phyloP scores from a whole-genome alignment of 176 grass and related monocot species.

The Alloteropsis semialata region DNA sequence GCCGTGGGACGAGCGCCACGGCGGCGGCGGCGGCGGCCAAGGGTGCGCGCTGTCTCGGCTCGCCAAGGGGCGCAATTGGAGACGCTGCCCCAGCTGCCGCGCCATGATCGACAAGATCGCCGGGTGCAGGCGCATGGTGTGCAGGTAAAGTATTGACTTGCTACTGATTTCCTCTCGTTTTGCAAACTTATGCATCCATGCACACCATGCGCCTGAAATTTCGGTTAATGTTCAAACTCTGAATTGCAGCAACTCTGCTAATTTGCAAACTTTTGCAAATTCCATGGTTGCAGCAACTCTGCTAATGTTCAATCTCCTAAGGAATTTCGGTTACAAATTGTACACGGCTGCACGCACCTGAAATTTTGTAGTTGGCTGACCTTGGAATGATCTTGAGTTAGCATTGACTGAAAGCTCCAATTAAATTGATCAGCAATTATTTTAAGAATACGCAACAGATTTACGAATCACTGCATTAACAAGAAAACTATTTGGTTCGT shows the following conservation, averaged over 20 bases:
- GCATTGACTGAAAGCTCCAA: neutral
- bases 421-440: neutral
- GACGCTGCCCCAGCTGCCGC: conserved; percentile 41
- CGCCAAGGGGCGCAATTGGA: conserved; percentile 1
- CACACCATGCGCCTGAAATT: too few species aligned
- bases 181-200: neutral
- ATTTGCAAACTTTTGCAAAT: too few species aligned
- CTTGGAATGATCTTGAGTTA: neutral
- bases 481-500: too few species aligned
- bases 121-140: conserved; percentile 23
- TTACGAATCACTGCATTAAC: too few species aligned
- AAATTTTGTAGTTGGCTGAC: neutral
- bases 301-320: neutral
- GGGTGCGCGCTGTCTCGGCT: conserved; percentile 23
- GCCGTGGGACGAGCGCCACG: conserved; percentile 30
- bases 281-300: neutral
- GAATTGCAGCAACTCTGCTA: too few species aligned
- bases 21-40: neutral
- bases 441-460: too few species aligned
- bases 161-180: neutral
- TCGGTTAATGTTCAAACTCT: too few species aligned
- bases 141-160: conserved; percentile 30
- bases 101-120: conserved; percentile 40
- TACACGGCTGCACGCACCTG: neutral
- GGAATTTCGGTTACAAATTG: neutral